phyloP scores from a whole-genome alignment of 345 rosid genomes.

The Eucalyptus sp. region DNA sequence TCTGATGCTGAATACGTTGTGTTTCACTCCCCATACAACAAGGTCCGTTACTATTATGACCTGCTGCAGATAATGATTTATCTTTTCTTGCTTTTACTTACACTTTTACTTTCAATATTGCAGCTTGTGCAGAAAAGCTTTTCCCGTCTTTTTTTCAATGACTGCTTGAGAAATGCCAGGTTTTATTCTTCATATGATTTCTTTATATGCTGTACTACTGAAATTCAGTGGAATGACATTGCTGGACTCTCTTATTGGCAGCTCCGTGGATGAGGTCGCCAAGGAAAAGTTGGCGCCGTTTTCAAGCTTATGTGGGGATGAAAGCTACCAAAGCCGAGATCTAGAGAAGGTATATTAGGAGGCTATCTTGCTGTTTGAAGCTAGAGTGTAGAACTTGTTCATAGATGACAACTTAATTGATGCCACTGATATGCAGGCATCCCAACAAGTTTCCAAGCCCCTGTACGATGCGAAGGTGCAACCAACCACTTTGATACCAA shows the following conservation, averaged over 20 bases:
- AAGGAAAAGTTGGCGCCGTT: conserved; percentile 80
- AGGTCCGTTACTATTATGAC: conserved; percentile 23
- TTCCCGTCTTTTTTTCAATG: conserved; percentile 80
- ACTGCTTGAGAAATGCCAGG: conserved; percentile 85
- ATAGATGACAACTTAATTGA: background rate
- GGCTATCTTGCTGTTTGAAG: background rate
- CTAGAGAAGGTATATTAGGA: conserved; percentile 68
- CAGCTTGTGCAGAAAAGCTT: conserved; percentile 99
- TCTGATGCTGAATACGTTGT: conserved; percentile 71
- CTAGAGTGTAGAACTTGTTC: background rate
- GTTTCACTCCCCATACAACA: conserved; percentile 99
- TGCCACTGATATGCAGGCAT: conserved; percentile 31
- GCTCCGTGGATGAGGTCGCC: conserved; percentile 65
- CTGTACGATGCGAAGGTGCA: conserved; percentile 80
- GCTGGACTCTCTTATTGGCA: conserved; percentile 3
- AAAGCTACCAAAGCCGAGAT: conserved; percentile 93
- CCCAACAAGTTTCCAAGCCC: conserved; percentile 90
- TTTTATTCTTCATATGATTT: conserved; percentile 6
- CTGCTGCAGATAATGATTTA: background rate
- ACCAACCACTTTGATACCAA: conserved; percentile 83
- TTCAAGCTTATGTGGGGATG: conserved; percentile 62
- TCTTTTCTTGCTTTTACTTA: background rate
- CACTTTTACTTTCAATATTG: conserved; percentile 6
- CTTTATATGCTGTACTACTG: background rate
- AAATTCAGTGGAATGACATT: background rate